Base-by-base conservation (phyloP, 768 basidiomycete species). In the Lactifluus subvellereus region DNA sequence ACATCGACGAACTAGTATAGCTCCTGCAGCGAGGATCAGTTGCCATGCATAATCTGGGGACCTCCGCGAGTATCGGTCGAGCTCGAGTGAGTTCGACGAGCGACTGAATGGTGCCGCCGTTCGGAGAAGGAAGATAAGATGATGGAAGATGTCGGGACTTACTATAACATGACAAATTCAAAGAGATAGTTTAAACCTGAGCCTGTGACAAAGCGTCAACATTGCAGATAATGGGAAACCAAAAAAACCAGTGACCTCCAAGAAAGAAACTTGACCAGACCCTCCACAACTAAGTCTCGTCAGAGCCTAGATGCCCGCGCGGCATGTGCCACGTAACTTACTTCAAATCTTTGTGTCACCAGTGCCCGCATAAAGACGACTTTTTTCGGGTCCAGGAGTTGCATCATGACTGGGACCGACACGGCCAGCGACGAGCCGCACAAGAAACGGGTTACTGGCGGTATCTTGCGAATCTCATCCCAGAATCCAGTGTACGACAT, bases 31-130 rank as follows among this genome's bases (percentile, higher is more conserved):
- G 55, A 85, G 73, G 62, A 84, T 70, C 16, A 86, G 77, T 68
- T 92, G 89, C 82, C 85, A 92, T 18, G 88, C 88, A 50, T 88
- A 80, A 73, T 94, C 91, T 3, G 88, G 82, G 0, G 89, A 88
- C 53, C 82, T 80, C 4, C 77, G 72, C 0, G 71, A 66, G 69
- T 84, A 94, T 48, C 84, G 79, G 4, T 77, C 76, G 14, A 77
- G 74, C 74, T 94, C 92, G 4, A 94, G 76, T 45, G 83, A 77
- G 67, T 85, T 78, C 27, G 84, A 77, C 54, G 82, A 84, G 64
- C 84, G 87, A 70, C 91, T 93, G 45, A 18, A 35, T 37, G 20
- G n/a, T 37, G 38, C 42, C 40, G 67, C 50, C 55, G 53, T 51
- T 48, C 27, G 32, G 14, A 38, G 38, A 38, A 52, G 54, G 10